Conservation (phyloP, 108 stramenopile species). For the Nannochloropsis salina region DNA sequence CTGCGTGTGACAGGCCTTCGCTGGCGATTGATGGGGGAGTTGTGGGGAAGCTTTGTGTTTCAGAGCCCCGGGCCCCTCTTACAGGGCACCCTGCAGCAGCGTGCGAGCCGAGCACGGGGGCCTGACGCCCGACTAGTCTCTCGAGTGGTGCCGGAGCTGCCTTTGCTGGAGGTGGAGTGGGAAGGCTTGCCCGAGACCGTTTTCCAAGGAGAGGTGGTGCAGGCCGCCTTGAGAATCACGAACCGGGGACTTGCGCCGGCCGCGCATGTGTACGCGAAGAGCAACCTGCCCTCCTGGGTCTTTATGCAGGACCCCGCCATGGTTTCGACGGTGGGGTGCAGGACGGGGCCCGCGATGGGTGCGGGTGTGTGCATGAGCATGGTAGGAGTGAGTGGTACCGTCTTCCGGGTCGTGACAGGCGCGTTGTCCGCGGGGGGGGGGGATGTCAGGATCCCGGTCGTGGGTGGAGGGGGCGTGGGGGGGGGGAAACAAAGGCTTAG, state of each 20-base stretch:
- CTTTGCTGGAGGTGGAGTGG: slow-evolving; percentile 27
- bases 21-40: neutral
- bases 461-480: neutral
- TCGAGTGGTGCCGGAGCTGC: slow-evolving; percentile 26
- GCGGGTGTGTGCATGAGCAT: neutral
- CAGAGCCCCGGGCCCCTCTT: slow-evolving; percentile 29
- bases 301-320: neutral
- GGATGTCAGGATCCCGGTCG: neutral
- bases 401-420: neutral
- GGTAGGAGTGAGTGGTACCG: slow-evolving; percentile 1
- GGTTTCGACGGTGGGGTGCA: neutral
- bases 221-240: slow-evolving; percentile 26
- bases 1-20: neutral
- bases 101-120: slow-evolving; percentile 24
- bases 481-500: neutral
- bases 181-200: slow-evolving; percentile 36
- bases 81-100: slow-evolving; percentile 31
- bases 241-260: slow-evolving; percentile 25
- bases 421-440: neutral
- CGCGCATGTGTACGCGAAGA: neutral
- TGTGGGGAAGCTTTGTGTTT: slow-evolving; percentile 28
- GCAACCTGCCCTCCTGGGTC: neutral
- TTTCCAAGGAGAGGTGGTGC: slow-evolving; percentile 34
- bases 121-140: slow-evolving; percentile 9
- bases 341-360: neutral